These are phyloP conservation scores for Graphilbum ipis-grandicollis DNA, from an alignment of 2,329 filamentous ascomycete species.

Conservation along the genomic window DNA sequence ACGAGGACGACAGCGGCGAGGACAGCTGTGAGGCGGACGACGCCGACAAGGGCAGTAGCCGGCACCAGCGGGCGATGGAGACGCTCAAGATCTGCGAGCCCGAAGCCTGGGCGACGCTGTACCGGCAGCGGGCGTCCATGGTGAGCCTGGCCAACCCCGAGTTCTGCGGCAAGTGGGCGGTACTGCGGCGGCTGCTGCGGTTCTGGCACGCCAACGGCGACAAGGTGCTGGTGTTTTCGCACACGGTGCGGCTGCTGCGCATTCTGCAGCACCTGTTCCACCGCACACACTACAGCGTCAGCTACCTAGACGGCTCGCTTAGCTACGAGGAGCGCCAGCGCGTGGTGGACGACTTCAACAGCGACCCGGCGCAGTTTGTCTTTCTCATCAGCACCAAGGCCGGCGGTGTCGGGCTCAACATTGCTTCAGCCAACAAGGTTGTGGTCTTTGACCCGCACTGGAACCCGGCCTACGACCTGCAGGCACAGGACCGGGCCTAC, in stretches of 20 bases:
- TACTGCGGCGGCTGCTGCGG: constrained; percentile 67
- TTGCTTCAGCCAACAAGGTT: constrained; percentile 94
- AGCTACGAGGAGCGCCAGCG: constrained; percentile 67
- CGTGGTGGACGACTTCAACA: constrained; percentile 81
- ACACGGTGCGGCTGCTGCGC: constrained; percentile 69
- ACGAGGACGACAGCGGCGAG: neutral
- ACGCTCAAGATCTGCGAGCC: constrained; percentile 62
- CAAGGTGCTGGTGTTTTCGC: constrained; percentile 90
- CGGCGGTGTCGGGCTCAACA: constrained; percentile 86
- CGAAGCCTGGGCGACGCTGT: constrained; percentile 55
- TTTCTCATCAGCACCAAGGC: constrained; percentile 92
- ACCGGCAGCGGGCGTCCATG: constrained; percentile 59
- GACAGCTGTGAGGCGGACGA: neutral
- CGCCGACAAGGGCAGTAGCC: constrained; percentile 15
- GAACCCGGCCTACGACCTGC: constrained; percentile 89
- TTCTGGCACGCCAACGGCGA: constrained; percentile 85
- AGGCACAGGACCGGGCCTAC: constrained; percentile 92
- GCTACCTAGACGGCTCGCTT: constrained; percentile 76
- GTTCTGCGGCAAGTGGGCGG: constrained; percentile 94
- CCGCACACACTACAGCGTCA: constrained; percentile 77
- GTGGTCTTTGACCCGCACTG: constrained; percentile 95
- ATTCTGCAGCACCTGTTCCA: constrained; percentile 77
- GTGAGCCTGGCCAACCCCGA: constrained; percentile 69
- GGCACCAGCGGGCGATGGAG: constrained; percentile 60
- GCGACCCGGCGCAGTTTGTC: constrained; percentile 72